These are phyloP conservation scores for Piromyces sp. DNA, from an alignment of 192 early-diverging fungal species.

Conservation along the genomic window DNA sequence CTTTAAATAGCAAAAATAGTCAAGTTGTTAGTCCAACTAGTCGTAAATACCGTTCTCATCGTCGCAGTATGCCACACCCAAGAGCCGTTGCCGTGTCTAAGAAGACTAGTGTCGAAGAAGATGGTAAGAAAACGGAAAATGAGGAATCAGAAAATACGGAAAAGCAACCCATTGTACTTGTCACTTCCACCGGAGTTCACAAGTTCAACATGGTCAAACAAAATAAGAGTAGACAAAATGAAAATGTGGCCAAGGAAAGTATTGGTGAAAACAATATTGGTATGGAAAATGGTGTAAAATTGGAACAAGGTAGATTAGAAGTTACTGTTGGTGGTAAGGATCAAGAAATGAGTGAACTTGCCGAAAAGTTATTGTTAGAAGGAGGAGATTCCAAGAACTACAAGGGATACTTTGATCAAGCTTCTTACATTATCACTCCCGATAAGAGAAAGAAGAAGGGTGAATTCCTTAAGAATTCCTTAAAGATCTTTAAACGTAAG, in stretches of 20 bases:
- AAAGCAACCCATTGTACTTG: neutral
- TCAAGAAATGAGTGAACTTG: neutral
- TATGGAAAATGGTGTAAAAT: neutral
- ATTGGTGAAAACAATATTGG: neutral
- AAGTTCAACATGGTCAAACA: neutral
- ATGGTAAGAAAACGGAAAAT: neutral
- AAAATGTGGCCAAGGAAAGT: neutral
- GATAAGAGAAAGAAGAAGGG: neutral
- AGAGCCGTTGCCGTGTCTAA: no score
- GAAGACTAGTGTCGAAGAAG: neutral
- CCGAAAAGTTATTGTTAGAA: neutral
- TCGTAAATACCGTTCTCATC: neutral
- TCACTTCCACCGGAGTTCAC: neutral
- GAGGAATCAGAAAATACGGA: neutral
- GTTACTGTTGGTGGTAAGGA: neutral
- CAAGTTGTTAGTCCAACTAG: neutral
- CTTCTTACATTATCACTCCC: neutral
- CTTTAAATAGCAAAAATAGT: neutral
- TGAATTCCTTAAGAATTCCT: neutral
- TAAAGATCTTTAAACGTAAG: neutral
- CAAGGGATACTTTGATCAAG: neutral
- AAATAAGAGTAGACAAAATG: neutral
- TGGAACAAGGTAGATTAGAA: neutral
- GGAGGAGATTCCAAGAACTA: neutral
- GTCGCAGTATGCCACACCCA: neutral